Conservation (phyloP, 371 early-diverging fungal species). For the Rhizomucor pusillus region DNA sequence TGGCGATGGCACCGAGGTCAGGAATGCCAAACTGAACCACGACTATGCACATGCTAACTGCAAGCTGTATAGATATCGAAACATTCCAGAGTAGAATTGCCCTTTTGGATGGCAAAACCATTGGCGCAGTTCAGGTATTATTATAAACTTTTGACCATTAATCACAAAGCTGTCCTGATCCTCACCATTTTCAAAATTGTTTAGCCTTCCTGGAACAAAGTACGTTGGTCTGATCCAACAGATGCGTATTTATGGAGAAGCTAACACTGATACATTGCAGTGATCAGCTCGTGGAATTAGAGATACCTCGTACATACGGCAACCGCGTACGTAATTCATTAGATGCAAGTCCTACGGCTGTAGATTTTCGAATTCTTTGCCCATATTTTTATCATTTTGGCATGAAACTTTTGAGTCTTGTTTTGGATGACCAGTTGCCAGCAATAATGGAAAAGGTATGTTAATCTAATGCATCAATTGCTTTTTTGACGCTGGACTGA, state of each 20-base stretch:
- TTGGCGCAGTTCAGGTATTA: slow-evolving; percentile 38
- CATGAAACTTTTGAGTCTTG: slow-evolving; percentile 26
- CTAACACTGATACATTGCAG: slow-evolving; percentile 3
- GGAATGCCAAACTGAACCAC: too few species aligned
- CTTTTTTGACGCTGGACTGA: too few species aligned
- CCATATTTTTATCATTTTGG: slow-evolving; percentile 49
- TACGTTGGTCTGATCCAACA: too few species aligned
- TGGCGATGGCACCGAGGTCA: slow-evolving; percentile 34
- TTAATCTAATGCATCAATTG: neutral
- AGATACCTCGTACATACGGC: slow-evolving; percentile 39
- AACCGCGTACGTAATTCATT: slow-evolving; percentile 40
- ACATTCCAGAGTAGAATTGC: slow-evolving; percentile 36
- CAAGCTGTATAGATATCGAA: slow-evolving; percentile 11
- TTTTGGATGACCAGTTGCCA: slow-evolving; percentile 28
- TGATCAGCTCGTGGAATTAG: slow-evolving; percentile 23
- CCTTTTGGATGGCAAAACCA: slow-evolving; percentile 46
- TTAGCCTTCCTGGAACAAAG: too few species aligned
- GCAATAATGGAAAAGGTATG: slow-evolving; percentile 24
- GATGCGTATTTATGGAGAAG: neutral
- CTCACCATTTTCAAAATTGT: slow-evolving; percentile 6
- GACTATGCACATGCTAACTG: neutral
- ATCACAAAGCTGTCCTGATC: neutral
- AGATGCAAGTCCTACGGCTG: slow-evolving; percentile 33
- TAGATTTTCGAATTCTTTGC: slow-evolving; percentile 36
- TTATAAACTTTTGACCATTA: too few species aligned